Conservation (phyloP, 1,284 basidiomycete species). For the Apiotrichum gamsii region DNA sequence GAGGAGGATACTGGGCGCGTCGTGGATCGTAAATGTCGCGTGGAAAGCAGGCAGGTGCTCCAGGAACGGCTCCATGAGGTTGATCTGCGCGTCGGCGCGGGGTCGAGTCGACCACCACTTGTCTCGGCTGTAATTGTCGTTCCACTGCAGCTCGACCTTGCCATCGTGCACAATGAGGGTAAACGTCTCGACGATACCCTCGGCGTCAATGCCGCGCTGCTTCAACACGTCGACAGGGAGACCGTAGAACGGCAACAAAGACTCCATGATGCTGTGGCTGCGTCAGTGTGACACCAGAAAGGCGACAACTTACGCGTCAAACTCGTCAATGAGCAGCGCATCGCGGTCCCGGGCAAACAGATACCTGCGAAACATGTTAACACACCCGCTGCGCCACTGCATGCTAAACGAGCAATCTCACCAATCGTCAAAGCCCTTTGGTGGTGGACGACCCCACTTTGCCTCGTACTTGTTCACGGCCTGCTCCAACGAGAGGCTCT, state of each 20-base stretch:
- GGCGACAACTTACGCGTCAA: conserved; percentile 36
- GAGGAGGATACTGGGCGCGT: conserved; percentile 45
- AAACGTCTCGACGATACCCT: conserved; percentile 46
- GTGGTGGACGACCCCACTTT: conserved; percentile 47
- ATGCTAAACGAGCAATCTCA: no score
- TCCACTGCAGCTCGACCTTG: conserved; percentile 48
- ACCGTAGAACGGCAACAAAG: conserved; percentile 44
- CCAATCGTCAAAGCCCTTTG: conserved; percentile 48
- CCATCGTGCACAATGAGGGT: conserved; percentile 46
- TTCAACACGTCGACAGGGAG: conserved; percentile 36
- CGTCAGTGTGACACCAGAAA: no score
- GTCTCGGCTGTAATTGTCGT: conserved; percentile 47
- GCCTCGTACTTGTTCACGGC: conserved; percentile 49
- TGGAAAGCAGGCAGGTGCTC: conserved; percentile 25
- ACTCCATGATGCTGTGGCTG: conserved; percentile 44
- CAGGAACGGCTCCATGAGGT: conserved; percentile 48
- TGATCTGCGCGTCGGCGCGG: conserved; percentile 46
- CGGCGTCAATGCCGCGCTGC: conserved; percentile 37
- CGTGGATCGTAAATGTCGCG: conserved; percentile 47
- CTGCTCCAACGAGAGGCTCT: conserved; percentile 50
- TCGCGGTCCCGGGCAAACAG: conserved; percentile 32
- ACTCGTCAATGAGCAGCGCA: conserved; percentile 46
- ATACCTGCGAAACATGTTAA: conserved; percentile 32
- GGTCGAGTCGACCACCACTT: conserved; percentile 43
- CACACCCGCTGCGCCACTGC: conserved; percentile 6